Percentiles rank a stretch among this genome's conserved stretches.
Evolutionary conservation across 2,329 filamentous ascomycete genomes (phyloP).

Genomic region (Fusarium pseudoanthophilum): DNA sequence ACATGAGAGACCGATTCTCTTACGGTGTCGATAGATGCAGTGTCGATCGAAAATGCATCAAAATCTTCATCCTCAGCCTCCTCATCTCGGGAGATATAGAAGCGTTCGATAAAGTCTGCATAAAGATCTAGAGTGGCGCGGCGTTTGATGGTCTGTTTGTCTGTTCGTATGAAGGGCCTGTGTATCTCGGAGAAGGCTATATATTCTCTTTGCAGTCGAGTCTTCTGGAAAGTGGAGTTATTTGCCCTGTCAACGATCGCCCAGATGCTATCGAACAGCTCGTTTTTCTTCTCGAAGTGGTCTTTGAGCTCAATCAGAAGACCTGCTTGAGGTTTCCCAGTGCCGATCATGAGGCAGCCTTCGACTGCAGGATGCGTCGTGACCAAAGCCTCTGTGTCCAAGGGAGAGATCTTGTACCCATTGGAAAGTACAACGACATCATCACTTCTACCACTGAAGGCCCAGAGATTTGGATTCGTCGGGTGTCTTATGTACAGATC

Average conservation of each 20-base stretch:
- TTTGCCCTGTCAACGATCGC: background rate
- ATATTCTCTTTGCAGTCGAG: background rate
- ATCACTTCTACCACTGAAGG: constrained; percentile 46
- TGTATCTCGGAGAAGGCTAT: background rate
- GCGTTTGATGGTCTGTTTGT: constrained; percentile 8
- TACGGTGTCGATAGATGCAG: background rate
- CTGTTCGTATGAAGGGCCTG: constrained; percentile 1
- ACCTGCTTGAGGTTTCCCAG: background rate
- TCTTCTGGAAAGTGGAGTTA: constrained; percentile 5
- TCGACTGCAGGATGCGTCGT: constrained; percentile 41
- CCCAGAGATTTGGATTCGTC: constrained; percentile 44
- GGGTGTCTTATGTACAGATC: constrained; percentile 47
- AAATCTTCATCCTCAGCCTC: constrained; percentile 1
- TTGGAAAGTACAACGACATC: constrained; percentile 48
- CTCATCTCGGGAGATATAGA: background rate
- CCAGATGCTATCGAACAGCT: constrained; percentile 14
- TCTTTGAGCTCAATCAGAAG: background rate
- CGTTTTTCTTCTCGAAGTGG: background rate
- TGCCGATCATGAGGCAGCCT: constrained; percentile 10
- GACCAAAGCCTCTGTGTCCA: constrained; percentile 46
- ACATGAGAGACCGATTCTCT: background rate
- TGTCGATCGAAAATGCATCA: background rate
- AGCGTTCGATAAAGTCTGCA: background rate
- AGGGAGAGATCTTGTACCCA: constrained; percentile 47
- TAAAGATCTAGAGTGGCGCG: constrained; percentile 4